A percentile compares a stretch with the other conserved stretches of the same genome.
Conservation (phyloP, 1,139 yeast species). For the Geotrichum bryndzae region DNA sequence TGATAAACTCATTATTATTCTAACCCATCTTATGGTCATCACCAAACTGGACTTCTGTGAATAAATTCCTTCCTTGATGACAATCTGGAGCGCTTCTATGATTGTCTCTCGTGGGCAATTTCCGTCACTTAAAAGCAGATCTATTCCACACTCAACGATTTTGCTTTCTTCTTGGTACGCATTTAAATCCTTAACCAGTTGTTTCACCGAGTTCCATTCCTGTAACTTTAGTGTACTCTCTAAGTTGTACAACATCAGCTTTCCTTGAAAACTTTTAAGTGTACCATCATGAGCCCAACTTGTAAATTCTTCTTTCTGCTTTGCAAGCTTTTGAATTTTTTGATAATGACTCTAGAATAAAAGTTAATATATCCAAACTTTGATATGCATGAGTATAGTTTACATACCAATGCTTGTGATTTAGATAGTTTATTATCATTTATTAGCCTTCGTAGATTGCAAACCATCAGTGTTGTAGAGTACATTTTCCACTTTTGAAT, state of each 20-base stretch:
- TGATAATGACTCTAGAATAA: conserved; percentile 5
- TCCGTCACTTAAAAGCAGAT: conserved; percentile 14
- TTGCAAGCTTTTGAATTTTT: conserved; percentile 7
- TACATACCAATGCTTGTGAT: background rate
- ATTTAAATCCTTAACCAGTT: conserved; percentile 3
- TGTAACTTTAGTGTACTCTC: conserved; percentile 16
- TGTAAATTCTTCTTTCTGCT: background rate
- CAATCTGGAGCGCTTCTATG: conserved; percentile 13
- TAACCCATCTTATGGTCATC: conserved; percentile 13
- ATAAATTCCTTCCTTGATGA: conserved; percentile 14
- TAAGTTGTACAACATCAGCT: conserved; percentile 14
- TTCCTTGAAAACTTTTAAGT: conserved; percentile 8
- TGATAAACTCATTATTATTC: conserved; percentile 16
- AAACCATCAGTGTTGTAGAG: conserved; percentile 6
- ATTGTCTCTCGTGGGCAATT: conserved; percentile 10
- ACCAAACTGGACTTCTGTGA: conserved; percentile 9
- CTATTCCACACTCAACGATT: conserved; percentile 13
- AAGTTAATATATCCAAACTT: background rate
- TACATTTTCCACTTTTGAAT: conserved; percentile 10
- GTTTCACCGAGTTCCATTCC: conserved; percentile 11
- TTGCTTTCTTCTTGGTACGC: background rate
- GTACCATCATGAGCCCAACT: background rate
- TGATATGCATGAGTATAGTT: background rate
- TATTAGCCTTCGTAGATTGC: conserved; percentile 3
- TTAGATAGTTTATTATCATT: background rate